Conservation (phyloP, 495 filamentous ascomycete genomes). For the Xylaria scruposa region DNA sequence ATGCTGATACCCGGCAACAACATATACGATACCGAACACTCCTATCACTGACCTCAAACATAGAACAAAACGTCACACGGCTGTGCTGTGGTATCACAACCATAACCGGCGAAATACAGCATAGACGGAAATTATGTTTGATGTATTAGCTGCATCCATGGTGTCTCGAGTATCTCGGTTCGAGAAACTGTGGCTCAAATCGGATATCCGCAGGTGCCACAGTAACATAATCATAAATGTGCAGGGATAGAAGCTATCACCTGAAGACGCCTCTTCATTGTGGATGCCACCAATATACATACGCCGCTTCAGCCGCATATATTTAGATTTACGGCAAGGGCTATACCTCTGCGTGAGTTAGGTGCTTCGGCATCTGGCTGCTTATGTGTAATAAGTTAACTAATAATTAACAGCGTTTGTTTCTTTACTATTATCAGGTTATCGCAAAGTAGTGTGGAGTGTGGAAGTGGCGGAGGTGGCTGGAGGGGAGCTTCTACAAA, state of each 20-base stretch:
- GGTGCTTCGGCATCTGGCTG: no score
- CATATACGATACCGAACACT: background rate
- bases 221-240: background rate
- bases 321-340: no score
- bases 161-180: background rate
- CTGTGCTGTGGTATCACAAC: background rate
- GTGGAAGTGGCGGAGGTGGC: no score
- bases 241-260: background rate
- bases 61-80: background rate
- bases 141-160: background rate
- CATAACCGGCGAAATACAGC: background rate
- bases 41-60: background rate
- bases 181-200: background rate
- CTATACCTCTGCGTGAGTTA: no score
- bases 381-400: no score
- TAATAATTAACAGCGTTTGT: no score
- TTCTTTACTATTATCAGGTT: no score
- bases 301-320: no score
- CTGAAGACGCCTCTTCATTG: background rate
- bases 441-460: no score
- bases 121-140: background rate
- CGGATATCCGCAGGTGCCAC: conserved; percentile 5
- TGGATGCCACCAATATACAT: no score
- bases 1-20: background rate
- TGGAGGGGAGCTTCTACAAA: no score